Evolutionary conservation across 768 basidiomycete genomes (phyloP).

Genomic region (Hericium alpestre): DNA sequence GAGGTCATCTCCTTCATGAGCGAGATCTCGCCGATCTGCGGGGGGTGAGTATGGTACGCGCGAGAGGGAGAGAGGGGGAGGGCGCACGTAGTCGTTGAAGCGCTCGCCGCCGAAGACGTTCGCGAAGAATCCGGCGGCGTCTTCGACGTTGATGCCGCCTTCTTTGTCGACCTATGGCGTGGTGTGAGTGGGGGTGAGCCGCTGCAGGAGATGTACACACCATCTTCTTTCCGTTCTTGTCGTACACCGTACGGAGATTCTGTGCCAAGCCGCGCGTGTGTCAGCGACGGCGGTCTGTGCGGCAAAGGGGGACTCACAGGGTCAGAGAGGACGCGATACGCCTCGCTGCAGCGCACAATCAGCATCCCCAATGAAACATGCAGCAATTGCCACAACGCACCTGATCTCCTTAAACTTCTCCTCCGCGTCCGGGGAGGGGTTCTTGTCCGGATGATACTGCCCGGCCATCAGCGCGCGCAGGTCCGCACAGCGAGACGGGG

Average conservation of each 20-base stretch:
- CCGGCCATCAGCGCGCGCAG: background rate
- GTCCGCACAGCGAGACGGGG: background rate
- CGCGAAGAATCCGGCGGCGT: constrained; percentile 91
- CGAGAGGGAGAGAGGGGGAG: background rate
- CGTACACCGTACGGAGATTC: constrained; percentile 83
- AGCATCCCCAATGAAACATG: background rate
- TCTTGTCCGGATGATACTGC: constrained; percentile 94
- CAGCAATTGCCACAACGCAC: constrained; percentile 26
- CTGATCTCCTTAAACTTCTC: constrained; percentile 96
- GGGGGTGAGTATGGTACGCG: background rate
- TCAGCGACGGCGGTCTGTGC: background rate
- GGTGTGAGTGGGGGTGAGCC: background rate
- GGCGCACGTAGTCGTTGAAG: constrained; percentile 75
- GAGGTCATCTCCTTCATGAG: constrained; percentile 90
- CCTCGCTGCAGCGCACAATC: constrained; percentile 49
- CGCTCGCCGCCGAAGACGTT: constrained; percentile 93
- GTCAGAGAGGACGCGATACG: constrained; percentile 87
- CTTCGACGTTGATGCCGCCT: constrained; percentile 70
- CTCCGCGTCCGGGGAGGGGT: constrained; percentile 83
- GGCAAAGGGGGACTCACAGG: constrained; percentile 31
- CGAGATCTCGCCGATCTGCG: constrained; percentile 90
- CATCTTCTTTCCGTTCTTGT: constrained; percentile 90
- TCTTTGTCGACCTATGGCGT: constrained; percentile 56
- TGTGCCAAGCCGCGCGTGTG: constrained; percentile 20
- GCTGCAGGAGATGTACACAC: constrained; percentile 28